Evolutionary conservation across 164 flowering plant genomes (phyloP), one percentile per base, ranked within the genome.

Genomic region (Vitis rupestris): DNA sequence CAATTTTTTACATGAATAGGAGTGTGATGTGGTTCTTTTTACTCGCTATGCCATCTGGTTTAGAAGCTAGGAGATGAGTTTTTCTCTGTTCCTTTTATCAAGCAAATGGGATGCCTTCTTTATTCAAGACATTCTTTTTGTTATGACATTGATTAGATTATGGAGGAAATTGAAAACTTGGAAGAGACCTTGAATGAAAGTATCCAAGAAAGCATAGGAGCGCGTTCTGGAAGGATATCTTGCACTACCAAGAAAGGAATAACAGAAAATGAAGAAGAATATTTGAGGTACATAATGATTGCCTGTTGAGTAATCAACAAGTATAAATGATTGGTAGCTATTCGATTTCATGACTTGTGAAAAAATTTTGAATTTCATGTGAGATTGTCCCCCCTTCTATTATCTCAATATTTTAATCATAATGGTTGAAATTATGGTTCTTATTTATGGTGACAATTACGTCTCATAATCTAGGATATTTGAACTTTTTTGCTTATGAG

Each of bases 151-250:
- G 47, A 23, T 64, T 71, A 96, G 99, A 78, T 96, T 9, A 23
- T 87, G 86, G 99, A 96, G 78, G 99, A 96, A 78, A 91, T 96
- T 74, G 99, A 96, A 65, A 96, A 82, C 78, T 79, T 96, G 81
- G 99, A 96, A 74, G 98, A 96, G 83, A 96, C 99, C 23, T 63
- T 96, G 54, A 96, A 96, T 81, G 99, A 96, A 59, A 96, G 98
- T 79, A 96, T 93, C 59, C 84, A 84, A 70, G 99, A 96, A 84
- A 96, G 99, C 64, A 2, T 90, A 59, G 97, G 99, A 68, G 99
- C 97, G 37, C 94, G 88, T 59, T 31, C 77, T 58, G 94, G 94
- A 60, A 86, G 70, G 74, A 70, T 16, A 51, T 62, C 74, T 19
- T 74, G 56, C 70, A 82, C 87, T 49, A 88, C 81, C 80, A 82